Percentiles rank a stretch among this genome's conserved stretches.
These are phyloP conservation scores for Sugiyamaella castrensis DNA, from an alignment of 1,139 yeast genomes.

Conservation along the genomic window DNA sequence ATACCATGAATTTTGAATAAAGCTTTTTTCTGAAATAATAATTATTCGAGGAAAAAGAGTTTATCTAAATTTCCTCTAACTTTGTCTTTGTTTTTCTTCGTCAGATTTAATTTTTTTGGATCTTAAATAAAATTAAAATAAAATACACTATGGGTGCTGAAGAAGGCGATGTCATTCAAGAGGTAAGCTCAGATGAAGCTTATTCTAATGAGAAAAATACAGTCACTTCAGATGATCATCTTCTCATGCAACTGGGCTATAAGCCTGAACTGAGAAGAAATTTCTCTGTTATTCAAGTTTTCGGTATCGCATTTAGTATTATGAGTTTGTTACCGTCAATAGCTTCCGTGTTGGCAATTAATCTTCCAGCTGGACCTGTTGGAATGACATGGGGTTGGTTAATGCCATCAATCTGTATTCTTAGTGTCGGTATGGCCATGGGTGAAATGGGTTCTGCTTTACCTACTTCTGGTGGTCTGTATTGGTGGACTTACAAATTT, in stretches of 20 bases:
- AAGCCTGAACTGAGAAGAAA: constrained; percentile 70
- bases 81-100: too few relatives aligned
- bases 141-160: constrained; percentile 31
- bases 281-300: constrained; percentile 56
- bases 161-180: background rate
- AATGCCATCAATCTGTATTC: constrained; percentile 40
- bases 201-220: constrained; percentile 3
- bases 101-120: too few relatives aligned
- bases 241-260: constrained; percentile 52
- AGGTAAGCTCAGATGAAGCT: constrained; percentile 1
- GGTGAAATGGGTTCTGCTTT: constrained; percentile 57
- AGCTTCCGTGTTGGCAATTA: constrained; percentile 39
- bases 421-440: constrained; percentile 48
- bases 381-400: constrained; percentile 69
- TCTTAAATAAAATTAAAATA: background rate
- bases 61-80: too few relatives aligned
- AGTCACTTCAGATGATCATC: constrained; percentile 29
- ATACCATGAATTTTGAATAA: too few relatives aligned
- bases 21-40: too few relatives aligned
- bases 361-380: constrained; percentile 52
- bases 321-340: constrained; percentile 69
- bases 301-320: constrained; percentile 57
- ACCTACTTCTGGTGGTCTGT: constrained; percentile 68
- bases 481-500: constrained; percentile 51
- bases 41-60: too few relatives aligned